Percentiles rank a stretch among this genome's conserved stretches.
Conservation (phyloP, 2,329 filamentous ascomycete species). For the Monosporascus sp. region DNA sequence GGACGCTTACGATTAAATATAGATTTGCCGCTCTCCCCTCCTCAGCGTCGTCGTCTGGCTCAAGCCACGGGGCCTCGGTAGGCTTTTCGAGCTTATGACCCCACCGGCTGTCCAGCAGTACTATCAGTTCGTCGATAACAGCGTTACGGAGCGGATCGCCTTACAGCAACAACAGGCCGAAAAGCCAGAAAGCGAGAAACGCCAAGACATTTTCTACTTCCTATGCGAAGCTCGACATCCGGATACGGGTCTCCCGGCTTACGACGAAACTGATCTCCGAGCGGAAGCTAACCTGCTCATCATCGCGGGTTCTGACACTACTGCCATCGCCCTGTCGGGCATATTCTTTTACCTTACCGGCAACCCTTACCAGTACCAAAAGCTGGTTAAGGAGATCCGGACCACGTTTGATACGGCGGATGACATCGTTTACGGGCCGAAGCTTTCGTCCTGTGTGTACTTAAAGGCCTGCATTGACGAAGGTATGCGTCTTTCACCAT, state of each 20-base stretch:
- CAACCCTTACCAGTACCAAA: constrained; percentile 2
- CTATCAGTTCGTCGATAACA: constrained; percentile 11
- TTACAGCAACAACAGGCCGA: constrained; percentile 9
- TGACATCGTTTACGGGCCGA: constrained; percentile 14
- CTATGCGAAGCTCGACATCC: constrained; percentile 13
- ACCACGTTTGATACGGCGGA: constrained; percentile 8
- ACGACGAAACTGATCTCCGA: constrained; percentile 10
- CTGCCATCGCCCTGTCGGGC: constrained; percentile 8
- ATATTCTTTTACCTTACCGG: constrained; percentile 18
- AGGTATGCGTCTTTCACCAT: constrained; percentile 16
- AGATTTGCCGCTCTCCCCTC: constrained; percentile 4
- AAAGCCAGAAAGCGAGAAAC: constrained; percentile 10
- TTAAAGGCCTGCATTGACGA: constrained; percentile 21
- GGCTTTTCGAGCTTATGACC: constrained; percentile 4
- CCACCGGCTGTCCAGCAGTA: constrained; percentile 10
- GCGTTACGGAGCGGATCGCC: constrained; percentile 10
- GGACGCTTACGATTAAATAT: neutral
- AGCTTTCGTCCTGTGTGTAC: constrained; percentile 15
- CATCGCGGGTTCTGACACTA: constrained; percentile 19
- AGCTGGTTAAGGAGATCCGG: constrained; percentile 11
- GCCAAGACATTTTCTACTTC: constrained; percentile 20
- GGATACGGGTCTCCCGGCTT: constrained; percentile 7
- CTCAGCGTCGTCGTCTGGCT: neutral
- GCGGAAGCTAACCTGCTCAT: constrained; percentile 16
- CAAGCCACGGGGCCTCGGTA: constrained; percentile 13